These are phyloP conservation scores for Saturnispora bothae DNA, from an alignment of 805 yeast genomes.

Conservation along the genomic window DNA sequence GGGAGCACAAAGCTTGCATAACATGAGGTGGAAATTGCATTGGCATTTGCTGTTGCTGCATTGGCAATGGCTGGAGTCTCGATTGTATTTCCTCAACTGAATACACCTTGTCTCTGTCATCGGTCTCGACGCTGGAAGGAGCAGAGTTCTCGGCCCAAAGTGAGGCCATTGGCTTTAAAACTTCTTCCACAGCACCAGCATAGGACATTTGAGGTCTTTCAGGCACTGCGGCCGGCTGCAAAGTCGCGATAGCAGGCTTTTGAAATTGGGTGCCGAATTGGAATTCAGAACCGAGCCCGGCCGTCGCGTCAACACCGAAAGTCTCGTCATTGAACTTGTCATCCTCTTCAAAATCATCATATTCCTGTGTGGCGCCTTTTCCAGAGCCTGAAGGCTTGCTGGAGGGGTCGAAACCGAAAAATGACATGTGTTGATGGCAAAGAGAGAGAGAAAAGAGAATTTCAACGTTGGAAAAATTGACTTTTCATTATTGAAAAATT, in stretches of 20 bases:
- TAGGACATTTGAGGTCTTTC: conserved; percentile 27
- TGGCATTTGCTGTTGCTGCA: conserved; percentile 15
- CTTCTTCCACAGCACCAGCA: conserved; percentile 35
- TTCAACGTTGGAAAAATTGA: too few species aligned
- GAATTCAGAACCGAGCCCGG: conserved; percentile 45
- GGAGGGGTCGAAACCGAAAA: conserved; percentile 52
- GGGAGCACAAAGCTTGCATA: conserved; percentile 16
- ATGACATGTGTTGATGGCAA: conserved; percentile 38
- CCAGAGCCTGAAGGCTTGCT: conserved; percentile 22
- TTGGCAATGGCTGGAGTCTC: conserved; percentile 15
- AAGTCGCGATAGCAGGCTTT: neutral
- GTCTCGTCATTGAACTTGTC: conserved; percentile 78
- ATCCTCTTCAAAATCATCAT: conserved; percentile 73
- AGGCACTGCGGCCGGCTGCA: conserved; percentile 8
- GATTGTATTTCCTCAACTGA: conserved; percentile 79
- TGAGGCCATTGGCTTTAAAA: conserved; percentile 60
- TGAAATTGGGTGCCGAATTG: conserved; percentile 37
- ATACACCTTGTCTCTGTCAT: conserved; percentile 35
- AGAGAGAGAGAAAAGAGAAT: too few species aligned
- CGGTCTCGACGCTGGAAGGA: conserved; percentile 13
- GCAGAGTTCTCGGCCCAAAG: conserved; percentile 41
- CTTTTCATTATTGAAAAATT: too few species aligned
- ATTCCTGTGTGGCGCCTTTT: conserved; percentile 36
- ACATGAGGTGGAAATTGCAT: conserved; percentile 19
- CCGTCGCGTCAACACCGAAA: conserved; percentile 46